Percentiles rank a stretch among this genome's conserved stretches.
phyloP scores from a whole-genome alignment of 768 basidiomycete species.

The Gloeostereum incarnatum region DNA sequence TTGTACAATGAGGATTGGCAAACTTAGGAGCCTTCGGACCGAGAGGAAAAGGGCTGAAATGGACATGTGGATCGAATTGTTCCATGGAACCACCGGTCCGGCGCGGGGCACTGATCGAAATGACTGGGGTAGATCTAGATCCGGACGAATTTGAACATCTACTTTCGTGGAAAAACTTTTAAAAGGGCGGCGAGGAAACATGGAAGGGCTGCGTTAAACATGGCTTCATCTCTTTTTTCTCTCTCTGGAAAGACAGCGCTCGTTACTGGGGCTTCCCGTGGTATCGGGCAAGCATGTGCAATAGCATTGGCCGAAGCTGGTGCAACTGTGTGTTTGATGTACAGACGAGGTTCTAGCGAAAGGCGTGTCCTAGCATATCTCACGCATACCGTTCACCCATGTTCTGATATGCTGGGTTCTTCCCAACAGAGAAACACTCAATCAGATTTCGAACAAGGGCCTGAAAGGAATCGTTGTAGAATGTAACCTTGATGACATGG shows the following conservation, averaged over 20 bases:
- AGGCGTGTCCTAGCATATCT: slow-evolving; percentile 5
- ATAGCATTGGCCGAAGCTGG: slow-evolving; percentile 41
- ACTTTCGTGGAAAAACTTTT: neutral
- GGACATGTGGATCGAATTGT: too few relatives aligned
- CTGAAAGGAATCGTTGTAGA: slow-evolving; percentile 17
- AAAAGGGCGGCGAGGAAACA: neutral
- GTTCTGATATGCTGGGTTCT: slow-evolving; percentile 48
- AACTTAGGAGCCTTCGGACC: too few relatives aligned
- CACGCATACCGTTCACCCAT: slow-evolving; percentile 26
- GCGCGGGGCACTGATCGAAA: neutral
- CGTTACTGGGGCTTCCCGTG: slow-evolving; percentile 67
- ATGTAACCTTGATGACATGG: slow-evolving; percentile 31
- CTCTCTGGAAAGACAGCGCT: slow-evolving; percentile 61
- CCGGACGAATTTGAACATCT: neutral
- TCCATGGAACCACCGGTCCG: neutral
- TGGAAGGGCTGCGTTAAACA: slow-evolving; percentile 10
- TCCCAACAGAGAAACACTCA: slow-evolving; percentile 1
- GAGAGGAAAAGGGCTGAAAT: too few relatives aligned
- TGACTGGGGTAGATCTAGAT: slow-evolving; percentile 1
- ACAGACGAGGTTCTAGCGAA: slow-evolving; percentile 17
- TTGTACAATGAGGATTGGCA: too few relatives aligned
- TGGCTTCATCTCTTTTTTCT: slow-evolving; percentile 53
- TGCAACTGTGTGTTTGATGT: slow-evolving; percentile 35
- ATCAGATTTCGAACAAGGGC: slow-evolving; percentile 2
- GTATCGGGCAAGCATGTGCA: slow-evolving; percentile 43